Evolutionary conservation across 805 yeast genomes (phyloP).

Genomic region (Candida tammaniensis): DNA sequence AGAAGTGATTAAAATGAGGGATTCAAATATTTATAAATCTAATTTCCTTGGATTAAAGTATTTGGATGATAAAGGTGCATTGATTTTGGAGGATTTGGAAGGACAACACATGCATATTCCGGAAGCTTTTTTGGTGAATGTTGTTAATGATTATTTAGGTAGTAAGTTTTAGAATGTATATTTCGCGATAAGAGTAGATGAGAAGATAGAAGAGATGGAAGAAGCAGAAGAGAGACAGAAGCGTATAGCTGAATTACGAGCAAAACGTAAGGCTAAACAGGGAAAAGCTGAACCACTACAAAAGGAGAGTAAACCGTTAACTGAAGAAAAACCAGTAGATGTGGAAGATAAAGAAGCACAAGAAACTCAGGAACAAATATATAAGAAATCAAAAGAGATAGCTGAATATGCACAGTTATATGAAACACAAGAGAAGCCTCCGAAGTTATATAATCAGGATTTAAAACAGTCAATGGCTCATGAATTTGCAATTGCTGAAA

Average conservation of each 20-base stretch:
- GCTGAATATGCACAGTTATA: conserved; percentile 10
- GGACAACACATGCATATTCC: conserved; percentile 67
- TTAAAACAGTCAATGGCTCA: conserved; percentile 26
- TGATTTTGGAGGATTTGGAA: conserved; percentile 51
- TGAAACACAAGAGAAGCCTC: background rate
- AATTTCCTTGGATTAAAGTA: conserved; percentile 60
- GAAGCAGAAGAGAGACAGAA: conserved; percentile 11
- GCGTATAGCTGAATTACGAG: conserved; percentile 12
- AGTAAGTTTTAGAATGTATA: conserved; percentile 1
- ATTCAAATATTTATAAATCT: conserved; percentile 48
- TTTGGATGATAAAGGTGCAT: conserved; percentile 40
- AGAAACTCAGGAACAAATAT: conserved; percentile 21
- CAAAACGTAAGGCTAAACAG: conserved; percentile 6
- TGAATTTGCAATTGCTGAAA: conserved; percentile 24
- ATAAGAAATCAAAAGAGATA: conserved; percentile 14
- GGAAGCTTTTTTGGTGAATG: conserved; percentile 44
- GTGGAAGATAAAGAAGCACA: conserved; percentile 20
- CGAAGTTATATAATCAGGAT: conserved; percentile 22
- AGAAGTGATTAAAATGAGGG: conserved; percentile 38
- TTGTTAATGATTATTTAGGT: conserved; percentile 47
- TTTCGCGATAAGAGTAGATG: background rate
- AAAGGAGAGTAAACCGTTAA: background rate
- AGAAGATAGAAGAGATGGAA: conserved; percentile 1
- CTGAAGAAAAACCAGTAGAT: background rate
- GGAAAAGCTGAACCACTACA: conserved; percentile 1